These are phyloP conservation scores for Venturia asperata DNA, from an alignment of 2,329 filamentous ascomycete genomes.

Conservation along the genomic window DNA sequence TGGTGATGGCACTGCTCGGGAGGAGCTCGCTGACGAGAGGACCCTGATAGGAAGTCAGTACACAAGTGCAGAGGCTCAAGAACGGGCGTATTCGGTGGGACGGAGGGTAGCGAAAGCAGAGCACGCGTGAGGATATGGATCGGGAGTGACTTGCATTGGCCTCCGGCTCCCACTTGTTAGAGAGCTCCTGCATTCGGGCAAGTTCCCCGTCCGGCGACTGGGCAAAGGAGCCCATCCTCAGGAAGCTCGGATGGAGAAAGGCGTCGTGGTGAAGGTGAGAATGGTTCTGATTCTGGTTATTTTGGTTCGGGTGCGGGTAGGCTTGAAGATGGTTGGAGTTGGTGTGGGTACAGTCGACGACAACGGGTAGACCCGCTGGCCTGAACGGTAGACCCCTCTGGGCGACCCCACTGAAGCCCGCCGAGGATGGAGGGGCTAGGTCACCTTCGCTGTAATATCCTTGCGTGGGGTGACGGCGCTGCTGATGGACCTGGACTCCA, in stretches of 20 bases:
- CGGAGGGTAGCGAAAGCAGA: slow-evolving; percentile 10
- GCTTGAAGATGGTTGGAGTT: slow-evolving; percentile 12
- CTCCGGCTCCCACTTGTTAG: slow-evolving; percentile 53
- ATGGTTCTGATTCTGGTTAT: slow-evolving; percentile 2
- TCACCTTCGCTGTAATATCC: neutral
- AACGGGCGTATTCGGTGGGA: slow-evolving; percentile 4
- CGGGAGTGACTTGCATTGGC: slow-evolving; percentile 41
- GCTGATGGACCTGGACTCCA: neutral
- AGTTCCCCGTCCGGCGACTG: slow-evolving; percentile 46
- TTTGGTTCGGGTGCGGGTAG: slow-evolving; percentile 15
- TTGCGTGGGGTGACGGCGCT: slow-evolving; percentile 5
- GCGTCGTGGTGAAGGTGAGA: slow-evolving; percentile 22
- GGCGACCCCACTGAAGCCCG: slow-evolving; percentile 5
- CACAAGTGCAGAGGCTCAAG: neutral
- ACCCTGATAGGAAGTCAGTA: slow-evolving; percentile 49
- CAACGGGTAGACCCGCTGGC: slow-evolving; percentile 19
- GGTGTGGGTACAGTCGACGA: slow-evolving; percentile 11
- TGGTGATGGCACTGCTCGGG: slow-evolving; percentile 67
- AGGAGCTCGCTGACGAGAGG: slow-evolving; percentile 73
- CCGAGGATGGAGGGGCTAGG: slow-evolving; percentile 8
- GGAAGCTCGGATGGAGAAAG: slow-evolving; percentile 19
- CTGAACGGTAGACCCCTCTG: slow-evolving; percentile 15
- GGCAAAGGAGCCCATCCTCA: slow-evolving; percentile 33
- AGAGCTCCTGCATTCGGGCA: slow-evolving; percentile 55
- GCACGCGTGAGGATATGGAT: slow-evolving; percentile 4